Conservation (phyloP, 768 basidiomycete species). For the Lactifluus subvellereus region DNA sequence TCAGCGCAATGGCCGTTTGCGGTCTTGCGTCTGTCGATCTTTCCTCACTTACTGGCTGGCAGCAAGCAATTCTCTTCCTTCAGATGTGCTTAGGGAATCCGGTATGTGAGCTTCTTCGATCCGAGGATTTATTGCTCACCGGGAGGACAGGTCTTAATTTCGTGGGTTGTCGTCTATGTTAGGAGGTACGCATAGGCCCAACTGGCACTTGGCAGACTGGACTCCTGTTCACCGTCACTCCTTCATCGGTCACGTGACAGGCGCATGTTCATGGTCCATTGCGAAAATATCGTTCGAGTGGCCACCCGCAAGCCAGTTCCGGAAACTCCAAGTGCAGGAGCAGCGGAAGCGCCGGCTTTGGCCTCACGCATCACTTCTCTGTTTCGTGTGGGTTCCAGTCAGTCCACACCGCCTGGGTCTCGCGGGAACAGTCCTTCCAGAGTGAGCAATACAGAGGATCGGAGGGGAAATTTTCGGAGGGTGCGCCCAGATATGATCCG, state of each 20-base stretch:
- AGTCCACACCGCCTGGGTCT: neutral
- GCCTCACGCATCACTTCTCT: conserved; percentile 9
- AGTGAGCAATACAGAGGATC: neutral
- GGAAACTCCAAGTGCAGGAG: conserved; percentile 3
- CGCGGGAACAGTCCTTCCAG: neutral
- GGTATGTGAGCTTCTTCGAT: conserved; percentile 40
- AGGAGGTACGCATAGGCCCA: conserved; percentile 46
- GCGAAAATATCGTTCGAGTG: conserved; percentile 19
- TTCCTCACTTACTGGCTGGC: conserved; percentile 61
- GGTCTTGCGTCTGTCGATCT: conserved; percentile 68
- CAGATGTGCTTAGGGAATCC: conserved; percentile 76
- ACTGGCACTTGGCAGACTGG: neutral
- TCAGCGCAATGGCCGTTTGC: conserved; percentile 74
- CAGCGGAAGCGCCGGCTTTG: conserved; percentile 32
- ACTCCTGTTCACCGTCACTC: neutral
- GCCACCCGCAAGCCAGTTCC: conserved; percentile 14
- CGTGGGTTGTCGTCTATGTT: conserved; percentile 78
- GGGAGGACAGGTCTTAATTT: conserved; percentile 58
- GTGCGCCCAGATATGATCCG: conserved; percentile 73
- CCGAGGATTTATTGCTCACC: neutral
- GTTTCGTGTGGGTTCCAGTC: conserved; percentile 4
- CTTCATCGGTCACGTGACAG: conserved; percentile 4
- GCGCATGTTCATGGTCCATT: conserved; percentile 20
- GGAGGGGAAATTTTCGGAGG: conserved; percentile 8
- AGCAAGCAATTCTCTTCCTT: conserved; percentile 64